Base-by-base conservation (phyloP, 169 alveolate species). In the Cyclospora cayetanensis region DNA sequence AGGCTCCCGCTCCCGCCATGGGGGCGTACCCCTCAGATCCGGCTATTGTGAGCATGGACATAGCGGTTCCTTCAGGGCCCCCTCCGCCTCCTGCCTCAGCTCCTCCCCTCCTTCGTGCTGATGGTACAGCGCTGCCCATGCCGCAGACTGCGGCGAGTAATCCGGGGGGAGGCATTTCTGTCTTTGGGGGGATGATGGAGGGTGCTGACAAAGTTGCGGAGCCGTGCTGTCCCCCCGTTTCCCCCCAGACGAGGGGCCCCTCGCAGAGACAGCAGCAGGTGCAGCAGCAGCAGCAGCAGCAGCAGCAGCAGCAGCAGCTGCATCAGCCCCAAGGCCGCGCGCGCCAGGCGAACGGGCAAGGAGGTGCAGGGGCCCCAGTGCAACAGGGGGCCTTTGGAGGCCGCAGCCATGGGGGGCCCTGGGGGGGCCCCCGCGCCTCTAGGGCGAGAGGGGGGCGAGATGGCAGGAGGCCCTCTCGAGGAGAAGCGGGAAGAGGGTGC, bases 1-100 rank as follows among this genome's bases (percentile, higher is more conserved):
- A 66, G 53, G 77, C 92, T n/a, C 82, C 86, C n/a, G 92, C 93
- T 52, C 91, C 82, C 66, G 85, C 90, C 41, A 93, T 89, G 72
- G 93, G 91, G n/a, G 96, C 93, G 35, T 94, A 80, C 35, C 94
- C 90, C 50, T 77, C 76, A 2, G 94, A 91, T 42, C 94, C 94
- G 31, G 94, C 94, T n/a, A 91, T 91, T 74, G 68, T 90, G 20
- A 84, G 91, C 91, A 43, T 63, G 70, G 76, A 31, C 82, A 60
- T 86, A 39, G 72, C 85, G 35, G 80, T 41, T 12, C 80, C 80
- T 25, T 29, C 43, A 25, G 46, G 80, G 39, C 34, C 80, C 4
- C 80, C 80, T 7, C 72, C 12, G 72, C 50, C 50, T 4, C 50
- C 39, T 68, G 80, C 41, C 18, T 25, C 65, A 35, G 25, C 50